Evolutionary conservation across 164 flowering plant species (phyloP), one percentile per base, ranked within the genome.

Genomic region (Annona cherimola): DNA sequence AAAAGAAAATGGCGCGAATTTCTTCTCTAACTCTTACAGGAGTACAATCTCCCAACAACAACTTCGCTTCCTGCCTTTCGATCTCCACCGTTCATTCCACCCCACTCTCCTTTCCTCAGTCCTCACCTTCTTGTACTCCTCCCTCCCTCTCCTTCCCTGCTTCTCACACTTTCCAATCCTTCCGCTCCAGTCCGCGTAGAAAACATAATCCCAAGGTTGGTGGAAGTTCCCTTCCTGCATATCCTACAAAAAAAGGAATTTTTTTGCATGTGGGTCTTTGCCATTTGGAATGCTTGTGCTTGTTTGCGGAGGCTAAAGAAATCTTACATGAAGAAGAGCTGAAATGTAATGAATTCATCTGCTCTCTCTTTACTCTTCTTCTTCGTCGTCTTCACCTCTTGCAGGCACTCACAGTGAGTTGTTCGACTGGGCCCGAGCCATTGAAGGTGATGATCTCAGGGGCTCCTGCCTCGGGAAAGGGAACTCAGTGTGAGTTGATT

Each of bases 381-480:
- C 45, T 39, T 63, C 26, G 50, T 43, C 63, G 59, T 16, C 57
- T 62, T 63, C n/a, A n/a, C n/a, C 57, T 16, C 7, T 68, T n/a
- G 79, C 76, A 83, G 87, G 78, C 77, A 69, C 72, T 86, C 14
- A 70, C 69, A 67, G 83, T 84, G 70, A 76, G 45, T 39, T 85
- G 89, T 70, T 77, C 84, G 5, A 66, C 60, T 2, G 70, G 63
- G 4, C n/a, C n/a, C 1, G 88, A 85, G 75, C 93, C 98, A 2
- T 64, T 90, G 84, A 92, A 85, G 80, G 90, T 90, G 74, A 89
- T 92, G 89, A 92, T 92, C 73, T 89, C 92, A 0, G 97, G 97
- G 40, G 92, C 97, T 0, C 97, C 97, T 1, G 94, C 97, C 2
- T 90, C 98, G 0, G 98, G 96, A 8, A 92, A 92, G 82, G 98